Base-by-base conservation (phyloP, 108 stramenopile species). In the Hondaea fermentalgiana region DNA sequence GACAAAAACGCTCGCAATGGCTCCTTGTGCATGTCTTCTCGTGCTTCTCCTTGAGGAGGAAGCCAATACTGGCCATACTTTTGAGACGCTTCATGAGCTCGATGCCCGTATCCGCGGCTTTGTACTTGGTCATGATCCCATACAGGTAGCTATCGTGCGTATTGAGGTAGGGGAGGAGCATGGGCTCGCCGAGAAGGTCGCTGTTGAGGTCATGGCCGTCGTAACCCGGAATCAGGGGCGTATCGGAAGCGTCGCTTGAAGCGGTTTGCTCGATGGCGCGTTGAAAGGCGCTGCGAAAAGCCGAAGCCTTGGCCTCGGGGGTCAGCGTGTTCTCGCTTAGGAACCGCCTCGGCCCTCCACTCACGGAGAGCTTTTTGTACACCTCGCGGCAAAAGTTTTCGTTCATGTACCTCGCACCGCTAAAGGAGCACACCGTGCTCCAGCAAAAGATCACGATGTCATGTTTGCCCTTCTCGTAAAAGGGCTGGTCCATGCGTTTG, bases 61-160 rank as follows among this genome's bases (percentile, higher is more conserved):
- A 69, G 6, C 49, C 76, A 17, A 53, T 53, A 6, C 49, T 47
- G n/a, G 51, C 76, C 6, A 35, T 83, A 16, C 43, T 53, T 35
- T 83, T 83, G 49, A 83, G 51, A 2, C 76, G 76, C 76, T 83
- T 83, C 49, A 83, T 53, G 51, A 83, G 76, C 76, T 83, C 76
- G 51, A 83, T 83, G 0, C 49, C 76, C 17, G 76, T 83, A 47
- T 83, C 76, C n/a, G 76, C 76, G 25, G n/a, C 76, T 4, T 83
- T 83, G 76, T 83, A 83, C 5, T 83, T 83, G 45, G 76, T 45
- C 10, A 83, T 25, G 43, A 83, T 83, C 6, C 51, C 51, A 4
- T 83, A 83, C 76, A 53, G 12, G 76, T 83, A 83, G 76, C 76
- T 83, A 12, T 47, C 76, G 49, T 83, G 14, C 10, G 76, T 53